phyloP scores from a whole-genome alignment of 306 rosid genomes.

The Fragaria nilgerrensis region DNA sequence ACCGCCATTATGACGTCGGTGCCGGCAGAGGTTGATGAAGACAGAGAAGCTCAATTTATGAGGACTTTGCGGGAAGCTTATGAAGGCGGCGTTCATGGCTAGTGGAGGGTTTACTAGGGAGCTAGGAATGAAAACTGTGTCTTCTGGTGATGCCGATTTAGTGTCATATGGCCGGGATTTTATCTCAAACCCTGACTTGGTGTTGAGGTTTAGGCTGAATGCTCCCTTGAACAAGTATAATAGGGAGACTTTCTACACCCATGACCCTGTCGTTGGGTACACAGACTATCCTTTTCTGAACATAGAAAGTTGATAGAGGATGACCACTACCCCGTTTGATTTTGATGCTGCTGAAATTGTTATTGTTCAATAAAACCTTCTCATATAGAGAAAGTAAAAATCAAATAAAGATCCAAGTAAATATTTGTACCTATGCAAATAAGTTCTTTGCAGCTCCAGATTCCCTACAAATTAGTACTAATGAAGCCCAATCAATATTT shows the following conservation, averaged over 20 bases:
- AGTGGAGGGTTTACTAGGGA: conserved; percentile 86
- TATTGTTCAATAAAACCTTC: too few species aligned
- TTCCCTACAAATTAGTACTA: too few species aligned
- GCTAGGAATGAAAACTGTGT: conserved; percentile 69
- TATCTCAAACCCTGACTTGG: conserved; percentile 80
- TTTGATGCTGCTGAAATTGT: too few species aligned
- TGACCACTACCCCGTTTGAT: too few species aligned
- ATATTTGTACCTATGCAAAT: too few species aligned
- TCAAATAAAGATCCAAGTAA: too few species aligned
- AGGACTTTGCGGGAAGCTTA: conserved; percentile 54
- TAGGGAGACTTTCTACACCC: conserved; percentile 77
- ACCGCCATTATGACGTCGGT: conserved; percentile 50
- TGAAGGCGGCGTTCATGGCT: conserved; percentile 68
- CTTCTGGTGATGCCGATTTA: conserved; percentile 65
- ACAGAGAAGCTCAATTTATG: conserved; percentile 51
- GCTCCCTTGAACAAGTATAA: conserved; percentile 63
- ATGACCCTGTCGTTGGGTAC: conserved; percentile 80
- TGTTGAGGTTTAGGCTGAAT: conserved; percentile 53
- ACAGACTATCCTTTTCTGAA: conserved; percentile 72
- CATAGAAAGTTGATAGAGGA: conserved; percentile 6
- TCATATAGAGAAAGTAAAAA: too few species aligned
- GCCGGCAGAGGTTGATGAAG: conserved; percentile 61
- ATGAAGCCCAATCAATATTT: too few species aligned
- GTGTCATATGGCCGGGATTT: conserved; percentile 76
- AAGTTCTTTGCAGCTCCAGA: too few species aligned